Percentiles rank a stretch among this genome's conserved stretches.
phyloP scores from a whole-genome alignment of 306 rosid genomes.

The Fragaria nilgerrensis region DNA sequence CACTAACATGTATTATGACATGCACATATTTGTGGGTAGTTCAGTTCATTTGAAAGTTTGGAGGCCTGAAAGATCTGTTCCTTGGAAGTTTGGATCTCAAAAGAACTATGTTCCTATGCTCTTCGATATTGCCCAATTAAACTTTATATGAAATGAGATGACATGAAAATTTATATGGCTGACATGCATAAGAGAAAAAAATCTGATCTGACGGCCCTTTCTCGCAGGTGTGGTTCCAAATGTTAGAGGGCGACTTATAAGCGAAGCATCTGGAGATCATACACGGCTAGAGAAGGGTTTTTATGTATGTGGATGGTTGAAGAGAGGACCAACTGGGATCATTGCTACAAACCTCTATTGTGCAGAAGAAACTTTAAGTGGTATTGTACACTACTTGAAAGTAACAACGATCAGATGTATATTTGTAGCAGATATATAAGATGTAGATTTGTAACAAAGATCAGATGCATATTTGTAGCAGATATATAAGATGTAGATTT shows the following conservation, averaged over 20 bases:
- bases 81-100: neutral
- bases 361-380: conserved; percentile 86
- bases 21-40: neutral
- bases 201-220: neutral
- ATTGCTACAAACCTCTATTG: conserved; percentile 83
- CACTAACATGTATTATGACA: neutral
- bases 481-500: no score
- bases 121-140: neutral
- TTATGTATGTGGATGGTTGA: conserved; percentile 92
- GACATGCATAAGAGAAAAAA: neutral
- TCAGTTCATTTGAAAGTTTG: neutral
- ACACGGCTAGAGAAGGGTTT: conserved; percentile 62
- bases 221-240: conserved; percentile 83
- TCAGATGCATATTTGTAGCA: neutral
- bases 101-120: neutral
- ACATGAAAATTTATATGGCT: neutral
- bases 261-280: conserved; percentile 39
- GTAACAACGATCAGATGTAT: neutral
- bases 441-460: neutral
- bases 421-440: neutral
- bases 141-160: neutral
- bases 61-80: neutral
- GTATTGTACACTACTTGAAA: neutral
- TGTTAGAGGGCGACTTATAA: conserved; percentile 67
- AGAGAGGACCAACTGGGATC: conserved; percentile 98